Base-by-base conservation (phyloP, 192 early-diverging fungal genomes). In the Linnemannia zychae region DNA sequence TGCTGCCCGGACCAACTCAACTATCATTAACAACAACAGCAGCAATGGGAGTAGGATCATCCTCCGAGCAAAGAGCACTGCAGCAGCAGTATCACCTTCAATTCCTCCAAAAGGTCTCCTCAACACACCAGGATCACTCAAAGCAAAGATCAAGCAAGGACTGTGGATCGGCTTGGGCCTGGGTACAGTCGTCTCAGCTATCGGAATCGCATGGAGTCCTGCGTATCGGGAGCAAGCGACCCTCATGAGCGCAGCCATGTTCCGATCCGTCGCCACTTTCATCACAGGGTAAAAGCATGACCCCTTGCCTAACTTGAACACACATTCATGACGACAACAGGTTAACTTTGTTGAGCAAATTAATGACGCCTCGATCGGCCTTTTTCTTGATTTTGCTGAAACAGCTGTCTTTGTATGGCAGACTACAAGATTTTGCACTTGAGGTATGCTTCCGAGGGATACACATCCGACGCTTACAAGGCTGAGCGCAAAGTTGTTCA, bases 361-460 rank as follows among this genome's bases (percentile, higher is more conserved):
- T 16, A 18, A 68, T 36, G 40, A 78, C 38, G 11, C 22, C 31
- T 49, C 49, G 22, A 22, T 66, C 38, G 60, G 22, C 44, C 20
- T 31, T 66, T 36, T 38, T 13, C 7, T 36, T 70, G 40, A 9
- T 3, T 9, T 44, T 44, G 40, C 3, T 9, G 40, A 44, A 44
- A 44, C 9, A 90, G 90, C 4, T 88, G 79, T 16, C 50, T 88
- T 12, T 90, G 90, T 50, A 91, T 90, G 86, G 76, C 81, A 3
- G 89, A 91, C 38, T 91, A 91, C 79, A 91, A 91, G 76, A 68
- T 88, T 17, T 69, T 91, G 72, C 88, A 91, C 67, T 65, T 88
- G 24, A 71, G 84, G 44, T 89, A 90, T 79, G 75, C 76, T n/a
- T 76, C 79, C 15, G 74, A 67, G 3, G 90, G 87, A 2, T 89